Evolutionary conservation across 2,329 filamentous ascomycete genomes (phyloP).

Genomic region (Xylaria sp.): DNA sequence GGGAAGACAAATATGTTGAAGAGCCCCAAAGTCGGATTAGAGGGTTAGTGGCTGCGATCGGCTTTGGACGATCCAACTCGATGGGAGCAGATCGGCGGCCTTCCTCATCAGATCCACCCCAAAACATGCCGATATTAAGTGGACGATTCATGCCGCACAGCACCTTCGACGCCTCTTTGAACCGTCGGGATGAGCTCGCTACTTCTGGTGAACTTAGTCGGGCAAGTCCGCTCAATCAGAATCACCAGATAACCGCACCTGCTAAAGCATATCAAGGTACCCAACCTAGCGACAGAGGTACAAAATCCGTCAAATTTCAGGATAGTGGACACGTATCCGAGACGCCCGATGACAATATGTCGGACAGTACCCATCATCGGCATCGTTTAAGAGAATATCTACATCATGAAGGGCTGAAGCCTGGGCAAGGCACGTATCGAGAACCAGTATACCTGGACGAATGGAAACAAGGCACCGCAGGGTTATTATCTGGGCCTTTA

Average conservation of each 20-base stretch:
- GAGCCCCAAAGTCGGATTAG: slow-evolving; percentile 42
- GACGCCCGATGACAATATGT: slow-evolving; percentile 38
- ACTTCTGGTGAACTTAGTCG: slow-evolving; percentile 34
- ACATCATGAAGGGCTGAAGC: slow-evolving; percentile 52
- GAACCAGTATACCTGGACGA: slow-evolving; percentile 73
- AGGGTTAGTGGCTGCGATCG: slow-evolving; percentile 42
- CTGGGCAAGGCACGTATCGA: slow-evolving; percentile 68
- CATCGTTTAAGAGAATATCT: slow-evolving; percentile 46
- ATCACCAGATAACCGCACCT: slow-evolving; percentile 24
- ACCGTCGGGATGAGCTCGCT: slow-evolving; percentile 23
- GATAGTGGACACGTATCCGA: slow-evolving; percentile 42
- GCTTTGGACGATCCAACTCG: slow-evolving; percentile 43
- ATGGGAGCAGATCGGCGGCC: slow-evolving; percentile 37
- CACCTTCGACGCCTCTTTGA: slow-evolving; percentile 26
- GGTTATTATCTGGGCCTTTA: slow-evolving; percentile 67
- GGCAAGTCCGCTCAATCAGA: slow-evolving; percentile 33
- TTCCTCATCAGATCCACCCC: slow-evolving; percentile 30
- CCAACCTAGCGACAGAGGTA: slow-evolving; percentile 33
- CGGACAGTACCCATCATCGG: slow-evolving; percentile 41
- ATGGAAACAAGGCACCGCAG: slow-evolving; percentile 76
- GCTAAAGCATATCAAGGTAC: slow-evolving; percentile 26
- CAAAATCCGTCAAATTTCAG: slow-evolving; percentile 50
- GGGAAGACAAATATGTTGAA: slow-evolving; percentile 40
- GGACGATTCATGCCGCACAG: slow-evolving; percentile 35
- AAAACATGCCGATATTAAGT: slow-evolving; percentile 35